phyloP scores from a whole-genome alignment of 768 basidiomycete species.

The Tricholoma saponaceum region DNA sequence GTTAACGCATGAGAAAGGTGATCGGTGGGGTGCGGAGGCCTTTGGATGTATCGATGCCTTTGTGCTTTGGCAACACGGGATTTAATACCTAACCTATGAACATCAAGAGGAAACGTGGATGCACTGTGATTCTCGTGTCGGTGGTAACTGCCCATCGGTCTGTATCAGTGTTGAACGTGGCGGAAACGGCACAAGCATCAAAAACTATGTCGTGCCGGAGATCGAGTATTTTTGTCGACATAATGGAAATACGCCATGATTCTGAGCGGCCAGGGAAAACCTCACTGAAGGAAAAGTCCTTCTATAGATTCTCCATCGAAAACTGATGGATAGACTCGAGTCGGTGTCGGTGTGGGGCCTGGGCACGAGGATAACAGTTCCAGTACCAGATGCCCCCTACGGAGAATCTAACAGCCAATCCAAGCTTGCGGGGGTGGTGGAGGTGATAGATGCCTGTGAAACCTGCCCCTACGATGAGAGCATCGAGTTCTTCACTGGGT shows the following conservation, averaged over 20 bases:
- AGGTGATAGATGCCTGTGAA: constrained; percentile 7
- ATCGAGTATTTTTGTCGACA: constrained; percentile 12
- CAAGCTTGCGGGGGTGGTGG: constrained; percentile 8
- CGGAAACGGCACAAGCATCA: constrained; percentile 10
- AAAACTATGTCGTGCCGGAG: constrained; percentile 9
- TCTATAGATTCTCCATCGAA: constrained; percentile 9
- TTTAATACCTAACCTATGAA: constrained; percentile 13
- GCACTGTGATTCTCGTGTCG: constrained; percentile 1
- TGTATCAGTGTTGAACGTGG: constrained; percentile 6
- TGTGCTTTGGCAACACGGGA: constrained; percentile 9
- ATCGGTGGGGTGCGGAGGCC: constrained; percentile 10
- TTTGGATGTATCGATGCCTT: constrained; percentile 10
- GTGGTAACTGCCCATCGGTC: constrained; percentile 11
- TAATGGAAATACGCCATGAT: constrained; percentile 13
- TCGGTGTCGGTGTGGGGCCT: constrained; percentile 15
- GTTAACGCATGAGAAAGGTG: constrained; percentile 2
- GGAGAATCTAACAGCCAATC: constrained; percentile 8
- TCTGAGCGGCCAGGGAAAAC: constrained; percentile 9
- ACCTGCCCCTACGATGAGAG: constrained; percentile 7
- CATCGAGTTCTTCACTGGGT: not conserved
- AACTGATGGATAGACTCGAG: constrained; percentile 11
- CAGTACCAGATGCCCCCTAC: constrained; percentile 16
- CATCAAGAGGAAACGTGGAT: constrained; percentile 8
- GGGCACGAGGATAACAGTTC: constrained; percentile 13
- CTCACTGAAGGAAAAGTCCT: constrained; percentile 3